Percentiles rank a stretch among this genome's conserved stretches.
phyloP scores from a whole-genome alignment of 2,329 filamentous ascomycete genomes.

The Trichothecium sympodiale region DNA sequence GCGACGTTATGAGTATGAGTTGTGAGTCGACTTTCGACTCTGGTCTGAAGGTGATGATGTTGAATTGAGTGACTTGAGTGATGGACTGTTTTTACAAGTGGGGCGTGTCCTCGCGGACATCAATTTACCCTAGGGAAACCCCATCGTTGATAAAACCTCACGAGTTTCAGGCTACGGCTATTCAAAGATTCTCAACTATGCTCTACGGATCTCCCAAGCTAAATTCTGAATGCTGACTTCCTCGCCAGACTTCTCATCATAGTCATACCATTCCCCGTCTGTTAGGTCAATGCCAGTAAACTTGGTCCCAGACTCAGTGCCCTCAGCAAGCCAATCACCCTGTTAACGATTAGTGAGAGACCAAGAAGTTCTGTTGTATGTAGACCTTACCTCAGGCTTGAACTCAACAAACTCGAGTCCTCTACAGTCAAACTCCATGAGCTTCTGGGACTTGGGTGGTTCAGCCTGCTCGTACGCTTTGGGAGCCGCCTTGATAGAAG shows the following conservation, averaged over 20 bases:
- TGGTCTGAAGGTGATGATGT: not conserved
- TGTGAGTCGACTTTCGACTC: no score
- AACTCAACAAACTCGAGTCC: conserved; percentile 89
- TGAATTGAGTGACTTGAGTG: no score
- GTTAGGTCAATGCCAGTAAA: conserved; percentile 72
- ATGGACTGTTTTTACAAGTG: no score
- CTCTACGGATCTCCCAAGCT: conserved; percentile 72
- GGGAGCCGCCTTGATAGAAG: conserved; percentile 68
- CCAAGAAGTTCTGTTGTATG: not conserved
- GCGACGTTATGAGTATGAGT: no score
- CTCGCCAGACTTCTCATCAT: conserved; percentile 85
- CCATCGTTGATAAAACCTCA: no score
- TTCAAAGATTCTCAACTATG: conserved; percentile 27
- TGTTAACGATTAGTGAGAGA: conserved; percentile 21
- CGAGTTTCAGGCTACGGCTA: not conserved
- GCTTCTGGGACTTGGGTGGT: conserved; percentile 63
- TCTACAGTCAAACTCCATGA: conserved; percentile 88
- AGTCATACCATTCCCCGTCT: conserved; percentile 96
- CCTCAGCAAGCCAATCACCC: conserved; percentile 86
- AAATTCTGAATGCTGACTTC: conserved; percentile 89
- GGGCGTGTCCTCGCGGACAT: no score
- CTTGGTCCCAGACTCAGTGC: conserved; percentile 66
- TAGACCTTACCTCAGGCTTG: conserved; percentile 60
- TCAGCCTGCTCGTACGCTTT: conserved; percentile 59
- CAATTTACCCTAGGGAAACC: no score